A percentile compares a stretch with the other conserved stretches of the same genome.
phyloP scores from a whole-genome alignment of 345 rosid genomes.

The Leavenworthia alabamica region DNA sequence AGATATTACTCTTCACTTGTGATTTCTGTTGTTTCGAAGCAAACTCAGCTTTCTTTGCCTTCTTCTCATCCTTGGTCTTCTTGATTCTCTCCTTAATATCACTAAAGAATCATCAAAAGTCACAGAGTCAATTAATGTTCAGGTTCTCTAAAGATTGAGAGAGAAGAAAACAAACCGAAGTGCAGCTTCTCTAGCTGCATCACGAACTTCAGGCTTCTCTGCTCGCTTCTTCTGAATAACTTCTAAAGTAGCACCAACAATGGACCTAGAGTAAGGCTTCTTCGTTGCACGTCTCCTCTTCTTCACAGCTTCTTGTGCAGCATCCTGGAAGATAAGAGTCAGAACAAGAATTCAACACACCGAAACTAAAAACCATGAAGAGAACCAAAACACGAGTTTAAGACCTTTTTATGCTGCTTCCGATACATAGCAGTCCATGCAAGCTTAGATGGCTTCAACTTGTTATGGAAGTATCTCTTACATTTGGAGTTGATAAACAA shows the following conservation, averaged over 20 bases:
- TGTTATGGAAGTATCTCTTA: slow-evolving; percentile 72
- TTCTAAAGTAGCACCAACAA: slow-evolving; percentile 67
- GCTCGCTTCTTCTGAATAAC: slow-evolving; percentile 63
- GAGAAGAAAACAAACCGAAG: slow-evolving; percentile 37
- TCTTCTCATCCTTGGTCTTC: slow-evolving; percentile 81
- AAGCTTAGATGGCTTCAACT: slow-evolving; percentile 77
- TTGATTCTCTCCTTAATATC: slow-evolving; percentile 80
- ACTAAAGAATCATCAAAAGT: slow-evolving; percentile 25
- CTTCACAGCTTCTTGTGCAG: slow-evolving; percentile 64
- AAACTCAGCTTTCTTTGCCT: slow-evolving; percentile 70
- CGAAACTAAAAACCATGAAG: neutral
- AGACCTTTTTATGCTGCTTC: slow-evolving; percentile 75
- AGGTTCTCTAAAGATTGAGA: neutral
- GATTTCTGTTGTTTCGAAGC: slow-evolving; percentile 52
- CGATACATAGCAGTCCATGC: slow-evolving; percentile 77
- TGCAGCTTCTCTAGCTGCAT: slow-evolving; percentile 73
- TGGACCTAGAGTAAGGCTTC: slow-evolving; percentile 74
- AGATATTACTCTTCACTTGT: slow-evolving; percentile 37
- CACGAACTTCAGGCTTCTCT: slow-evolving; percentile 79
- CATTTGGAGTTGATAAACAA: slow-evolving; percentile 68
- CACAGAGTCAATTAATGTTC: neutral
- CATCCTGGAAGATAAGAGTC: slow-evolving; percentile 31
- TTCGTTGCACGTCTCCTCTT: slow-evolving; percentile 55
- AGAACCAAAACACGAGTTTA: neutral
- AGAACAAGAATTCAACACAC: neutral